Evolutionary conservation across 2,329 filamentous ascomycete species (phyloP).

Genomic region (Amauroascus verrucosus): DNA sequence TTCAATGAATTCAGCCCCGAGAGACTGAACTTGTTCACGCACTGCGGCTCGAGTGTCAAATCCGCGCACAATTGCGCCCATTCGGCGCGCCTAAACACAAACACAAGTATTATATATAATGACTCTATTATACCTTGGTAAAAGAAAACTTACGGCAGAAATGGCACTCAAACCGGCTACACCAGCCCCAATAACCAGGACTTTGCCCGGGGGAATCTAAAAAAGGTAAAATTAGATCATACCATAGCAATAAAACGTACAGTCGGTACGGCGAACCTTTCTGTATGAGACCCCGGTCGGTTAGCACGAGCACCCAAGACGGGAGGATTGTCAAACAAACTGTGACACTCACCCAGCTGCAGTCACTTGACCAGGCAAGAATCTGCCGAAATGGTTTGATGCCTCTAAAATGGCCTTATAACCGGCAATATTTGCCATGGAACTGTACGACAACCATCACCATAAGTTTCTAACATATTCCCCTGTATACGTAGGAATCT

Average conservation of each 20-base stretch:
- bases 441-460: constrained; percentile 41
- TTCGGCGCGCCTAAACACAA: constrained; percentile 52
- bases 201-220: constrained; percentile 73
- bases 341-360: constrained; percentile 55
- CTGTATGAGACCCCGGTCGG: constrained; percentile 9
- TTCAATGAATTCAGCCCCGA: constrained; percentile 83
- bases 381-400: constrained; percentile 79
- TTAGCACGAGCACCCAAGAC: constrained; percentile 19
- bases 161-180: constrained; percentile 84
- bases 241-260: not conserved
- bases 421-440: constrained; percentile 89
- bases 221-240: constrained; percentile 10
- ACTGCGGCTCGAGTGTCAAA: constrained; percentile 87
- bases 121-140: not conserved
- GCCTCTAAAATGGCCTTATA: constrained; percentile 88
- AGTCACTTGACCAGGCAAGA: constrained; percentile 80
- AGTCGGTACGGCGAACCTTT: constrained; percentile 13
- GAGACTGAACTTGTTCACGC: constrained; percentile 78
- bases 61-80: constrained; percentile 80
- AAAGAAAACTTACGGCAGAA: constrained; percentile 48
- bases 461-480: constrained; percentile 3
- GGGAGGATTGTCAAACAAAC: not conserved
- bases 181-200: constrained; percentile 80
- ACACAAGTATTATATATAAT: not conserved
- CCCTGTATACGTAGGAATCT: not conserved